Percentiles rank a stretch among this genome's conserved stretches.
These are phyloP conservation scores for Phytophthora syringae DNA, from an alignment of 352 stramenopile genomes.

Conservation along the genomic window DNA sequence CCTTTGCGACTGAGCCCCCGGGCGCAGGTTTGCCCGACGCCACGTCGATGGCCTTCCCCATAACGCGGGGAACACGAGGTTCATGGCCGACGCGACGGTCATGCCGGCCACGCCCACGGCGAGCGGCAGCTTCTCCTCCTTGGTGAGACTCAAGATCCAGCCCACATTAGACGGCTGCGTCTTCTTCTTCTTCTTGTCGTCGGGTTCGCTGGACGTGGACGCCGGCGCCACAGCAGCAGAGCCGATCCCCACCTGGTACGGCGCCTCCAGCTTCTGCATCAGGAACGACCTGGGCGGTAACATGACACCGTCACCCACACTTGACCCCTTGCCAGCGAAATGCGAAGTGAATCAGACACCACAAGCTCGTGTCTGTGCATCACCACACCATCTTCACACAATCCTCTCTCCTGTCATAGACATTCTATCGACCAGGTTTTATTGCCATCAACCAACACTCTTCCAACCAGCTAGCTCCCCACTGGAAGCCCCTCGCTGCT, in stretches of 20 bases:
- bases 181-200: conserved; percentile 13
- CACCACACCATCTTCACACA: background rate
- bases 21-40: conserved; percentile 78
- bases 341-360: no score
- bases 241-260: conserved; percentile 29
- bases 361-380: background rate
- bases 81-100: conserved; percentile 86
- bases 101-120: conserved; percentile 78
- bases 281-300: conserved; percentile 72
- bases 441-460: background rate
- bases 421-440: background rate
- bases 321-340: no score
- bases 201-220: background rate
- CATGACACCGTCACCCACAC: conserved; percentile 46
- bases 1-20: conserved; percentile 79
- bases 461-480: background rate
- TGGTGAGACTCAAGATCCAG: conserved; percentile 74
- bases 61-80: conserved; percentile 91
- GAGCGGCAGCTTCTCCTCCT: conserved; percentile 74
- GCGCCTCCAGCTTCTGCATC: conserved; percentile 66
- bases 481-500: no score
- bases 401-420: background rate
- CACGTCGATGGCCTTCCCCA: conserved; percentile 90
- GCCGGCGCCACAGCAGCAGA: conserved; percentile 3
- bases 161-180: conserved; percentile 50